Evolutionary conservation across 345 rosid species (phyloP).

Genomic region (Pugionium dolabratum): DNA sequence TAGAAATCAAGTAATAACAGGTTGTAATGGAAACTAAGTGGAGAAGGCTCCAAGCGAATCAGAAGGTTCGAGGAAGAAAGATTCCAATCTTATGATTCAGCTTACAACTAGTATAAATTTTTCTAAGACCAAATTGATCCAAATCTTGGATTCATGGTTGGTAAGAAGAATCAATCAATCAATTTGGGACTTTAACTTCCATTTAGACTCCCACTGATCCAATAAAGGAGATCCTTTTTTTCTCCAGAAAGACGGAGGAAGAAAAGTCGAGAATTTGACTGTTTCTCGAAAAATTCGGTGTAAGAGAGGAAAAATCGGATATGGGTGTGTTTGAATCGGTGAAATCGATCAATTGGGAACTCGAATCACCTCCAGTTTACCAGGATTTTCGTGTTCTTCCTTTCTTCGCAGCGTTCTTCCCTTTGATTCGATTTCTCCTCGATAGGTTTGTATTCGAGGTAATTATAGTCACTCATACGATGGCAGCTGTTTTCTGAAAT

Average conservation of each 20-base stretch:
- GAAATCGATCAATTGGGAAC: slow-evolving; percentile 62
- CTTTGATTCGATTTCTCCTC: slow-evolving; percentile 73
- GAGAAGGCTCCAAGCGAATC: neutral
- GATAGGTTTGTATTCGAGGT: slow-evolving; percentile 93
- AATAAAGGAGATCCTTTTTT: slow-evolving; percentile 15
- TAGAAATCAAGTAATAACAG: neutral
- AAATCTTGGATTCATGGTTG: slow-evolving; percentile 16
- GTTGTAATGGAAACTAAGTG: neutral
- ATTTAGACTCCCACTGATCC: slow-evolving; percentile 9
- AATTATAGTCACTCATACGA: neutral
- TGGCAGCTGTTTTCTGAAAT: neutral
- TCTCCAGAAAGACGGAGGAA: neutral
- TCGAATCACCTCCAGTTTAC: slow-evolving; percentile 71
- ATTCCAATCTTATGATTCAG: slow-evolving; percentile 6
- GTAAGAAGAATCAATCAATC: slow-evolving; percentile 16
- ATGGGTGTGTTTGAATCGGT: slow-evolving; percentile 57
- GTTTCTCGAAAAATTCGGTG: slow-evolving; percentile 28
- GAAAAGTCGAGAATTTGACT: slow-evolving; percentile 9
- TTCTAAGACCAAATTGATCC: neutral
- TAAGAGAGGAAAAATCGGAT: slow-evolving; percentile 17
- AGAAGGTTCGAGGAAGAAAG: slow-evolving; percentile 20
- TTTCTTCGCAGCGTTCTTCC: slow-evolving; percentile 69
- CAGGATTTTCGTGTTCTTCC: slow-evolving; percentile 74
- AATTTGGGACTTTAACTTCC: slow-evolving; percentile 21
- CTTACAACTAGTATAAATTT: neutral